A percentile compares a stretch with the other conserved stretches of the same genome.
These are phyloP conservation scores for Cyclotella kingstonii DNA, from an alignment of 108 stramenopile species.

Conservation along the genomic window DNA sequence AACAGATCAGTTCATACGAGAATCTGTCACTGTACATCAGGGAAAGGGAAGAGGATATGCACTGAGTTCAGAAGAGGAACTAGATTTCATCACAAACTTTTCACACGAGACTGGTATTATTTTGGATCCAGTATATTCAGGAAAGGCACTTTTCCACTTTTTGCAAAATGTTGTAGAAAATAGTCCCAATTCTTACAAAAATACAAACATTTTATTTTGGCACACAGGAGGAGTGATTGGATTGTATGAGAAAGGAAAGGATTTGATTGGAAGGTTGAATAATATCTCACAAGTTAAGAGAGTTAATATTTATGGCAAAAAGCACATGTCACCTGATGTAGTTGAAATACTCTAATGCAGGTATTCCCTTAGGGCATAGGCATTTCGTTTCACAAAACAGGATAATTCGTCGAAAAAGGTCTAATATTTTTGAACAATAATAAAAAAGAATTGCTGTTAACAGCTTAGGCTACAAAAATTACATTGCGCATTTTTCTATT, in stretches of 20 bases:
- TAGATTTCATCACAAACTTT: constrained; percentile 68
- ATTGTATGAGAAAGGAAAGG: constrained; percentile 69
- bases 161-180: constrained; percentile 53
- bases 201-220: constrained; percentile 79
- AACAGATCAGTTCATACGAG: constrained; percentile 55
- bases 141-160: constrained; percentile 86
- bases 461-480: neutral
- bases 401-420: too few relatives aligned
- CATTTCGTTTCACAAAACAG: too few relatives aligned
- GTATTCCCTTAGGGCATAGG: too few relatives aligned
- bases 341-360: constrained; percentile 1
- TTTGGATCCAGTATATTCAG: constrained; percentile 89
- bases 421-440: too few relatives aligned
- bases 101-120: constrained; percentile 77
- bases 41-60: constrained; percentile 87
- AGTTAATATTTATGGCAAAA: constrained; percentile 53
- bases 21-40: constrained; percentile 61
- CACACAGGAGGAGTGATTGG: constrained; percentile 90
- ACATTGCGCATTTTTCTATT: too few relatives aligned
- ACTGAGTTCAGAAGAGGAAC: constrained; percentile 66
- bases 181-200: constrained; percentile 44
- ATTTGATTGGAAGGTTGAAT: constrained; percentile 33
- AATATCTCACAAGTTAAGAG: constrained; percentile 41
- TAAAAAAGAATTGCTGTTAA: too few relatives aligned
- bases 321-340: neutral